phyloP scores from a whole-genome alignment of 495 filamentous ascomycete genomes.

The Aspergillus hancockii region DNA sequence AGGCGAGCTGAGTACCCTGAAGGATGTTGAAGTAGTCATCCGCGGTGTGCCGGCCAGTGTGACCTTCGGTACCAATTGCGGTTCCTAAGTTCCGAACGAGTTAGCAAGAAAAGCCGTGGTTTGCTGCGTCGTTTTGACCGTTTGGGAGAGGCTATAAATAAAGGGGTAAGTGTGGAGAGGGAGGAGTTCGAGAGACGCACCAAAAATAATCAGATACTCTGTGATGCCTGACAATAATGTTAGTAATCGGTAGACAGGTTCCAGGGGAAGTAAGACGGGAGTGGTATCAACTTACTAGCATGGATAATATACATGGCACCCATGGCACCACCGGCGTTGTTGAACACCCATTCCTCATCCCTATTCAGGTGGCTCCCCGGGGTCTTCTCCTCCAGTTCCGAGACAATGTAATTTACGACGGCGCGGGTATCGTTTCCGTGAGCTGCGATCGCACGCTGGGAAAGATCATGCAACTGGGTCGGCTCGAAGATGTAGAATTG shows the following conservation, averaged over 20 bases:
- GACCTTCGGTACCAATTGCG: slow-evolving; percentile 84
- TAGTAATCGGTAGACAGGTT: slow-evolving; percentile 4
- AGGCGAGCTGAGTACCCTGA: slow-evolving; percentile 68
- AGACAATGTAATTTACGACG: slow-evolving; percentile 65
- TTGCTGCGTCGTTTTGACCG: background rate
- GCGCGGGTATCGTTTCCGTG: slow-evolving; percentile 72
- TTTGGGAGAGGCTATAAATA: background rate
- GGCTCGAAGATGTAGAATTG: slow-evolving; percentile 77
- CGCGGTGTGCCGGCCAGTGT: slow-evolving; percentile 82
- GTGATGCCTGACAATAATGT: slow-evolving; percentile 51
- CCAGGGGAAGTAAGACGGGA: slow-evolving; percentile 11
- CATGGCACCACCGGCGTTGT: slow-evolving; percentile 83
- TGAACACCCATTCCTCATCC: slow-evolving; percentile 53
- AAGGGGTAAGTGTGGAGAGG: slow-evolving; percentile 10
- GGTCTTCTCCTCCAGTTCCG: slow-evolving; percentile 41
- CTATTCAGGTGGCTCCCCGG: slow-evolving; percentile 41
- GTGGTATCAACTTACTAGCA: slow-evolving; percentile 55
- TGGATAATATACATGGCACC: slow-evolving; percentile 89
- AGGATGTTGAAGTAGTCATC: slow-evolving; percentile 95
- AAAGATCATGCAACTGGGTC: slow-evolving; percentile 66
- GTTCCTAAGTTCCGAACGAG: slow-evolving; percentile 51
- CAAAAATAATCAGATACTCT: slow-evolving; percentile 82
- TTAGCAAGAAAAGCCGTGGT: background rate
- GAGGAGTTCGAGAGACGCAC: slow-evolving; percentile 24
- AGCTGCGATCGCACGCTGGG: slow-evolving; percentile 60